Percentiles rank a stretch among this genome's conserved stretches.
Evolutionary conservation across 345 rosid genomes (phyloP).

Genomic region (Viola odorata): DNA sequence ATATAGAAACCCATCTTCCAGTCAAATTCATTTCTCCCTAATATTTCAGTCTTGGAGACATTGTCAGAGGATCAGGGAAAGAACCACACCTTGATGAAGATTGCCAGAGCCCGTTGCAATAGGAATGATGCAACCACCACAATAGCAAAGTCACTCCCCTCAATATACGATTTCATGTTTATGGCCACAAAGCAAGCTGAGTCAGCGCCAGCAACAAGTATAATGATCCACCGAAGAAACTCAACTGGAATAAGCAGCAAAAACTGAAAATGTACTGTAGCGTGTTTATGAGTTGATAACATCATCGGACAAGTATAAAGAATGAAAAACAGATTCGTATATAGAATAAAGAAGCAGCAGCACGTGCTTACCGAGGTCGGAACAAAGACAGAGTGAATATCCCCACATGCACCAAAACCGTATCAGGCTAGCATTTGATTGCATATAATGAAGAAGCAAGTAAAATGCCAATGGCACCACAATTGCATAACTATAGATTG

Average conservation of each 20-base stretch:
- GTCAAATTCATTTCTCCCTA: not conserved
- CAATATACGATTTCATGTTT: conserved; percentile 55
- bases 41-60: not conserved
- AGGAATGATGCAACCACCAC: conserved; percentile 56
- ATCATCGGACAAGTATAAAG: not conserved
- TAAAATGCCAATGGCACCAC: conserved; percentile 78
- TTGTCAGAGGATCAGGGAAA: conserved; percentile 43
- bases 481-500: conserved; percentile 66
- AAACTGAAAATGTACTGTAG: conserved; percentile 41
- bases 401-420: conserved; percentile 98
- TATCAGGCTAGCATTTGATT: conserved; percentile 71
- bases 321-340: not conserved
- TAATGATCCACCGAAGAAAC: conserved; percentile 74
- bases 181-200: conserved; percentile 68
- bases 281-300: conserved; percentile 8
- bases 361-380: conserved; percentile 58
- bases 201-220: conserved; percentile 58
- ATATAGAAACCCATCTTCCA: not conserved
- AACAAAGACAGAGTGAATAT: conserved; percentile 76
- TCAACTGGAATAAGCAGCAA: conserved; percentile 75
- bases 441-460: conserved; percentile 75
- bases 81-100: conserved; percentile 94
- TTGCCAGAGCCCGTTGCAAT: conserved; percentile 73
- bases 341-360: not conserved
- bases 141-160: conserved; percentile 44